Evolutionary conservation across 2,329 filamentous ascomycete genomes (phyloP).

Genomic region (Pseudogymnoascus sp.): DNA sequence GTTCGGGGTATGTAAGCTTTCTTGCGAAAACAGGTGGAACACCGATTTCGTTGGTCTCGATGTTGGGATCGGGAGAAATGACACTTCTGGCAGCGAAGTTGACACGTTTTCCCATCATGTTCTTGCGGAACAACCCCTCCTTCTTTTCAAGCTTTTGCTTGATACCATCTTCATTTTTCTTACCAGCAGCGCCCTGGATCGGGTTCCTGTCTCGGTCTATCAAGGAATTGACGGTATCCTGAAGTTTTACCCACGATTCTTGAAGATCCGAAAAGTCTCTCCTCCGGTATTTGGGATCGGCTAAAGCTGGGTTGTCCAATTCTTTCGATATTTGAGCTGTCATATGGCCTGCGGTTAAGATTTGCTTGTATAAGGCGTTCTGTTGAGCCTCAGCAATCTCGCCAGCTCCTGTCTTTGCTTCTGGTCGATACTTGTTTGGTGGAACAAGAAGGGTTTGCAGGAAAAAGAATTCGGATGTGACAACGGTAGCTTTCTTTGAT

Average conservation of each 20-base stretch:
- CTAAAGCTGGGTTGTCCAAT: slow-evolving; percentile 34
- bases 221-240: slow-evolving; percentile 85
- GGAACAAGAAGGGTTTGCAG: slow-evolving; percentile 78
- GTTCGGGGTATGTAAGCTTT: slow-evolving; percentile 93
- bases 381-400: slow-evolving; percentile 82
- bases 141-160: slow-evolving; percentile 99
- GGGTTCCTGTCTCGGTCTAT: slow-evolving; percentile 86
- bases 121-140: slow-evolving; percentile 94
- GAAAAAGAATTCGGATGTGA: slow-evolving; percentile 92
- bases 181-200: slow-evolving; percentile 66
- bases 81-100: slow-evolving; percentile 97
- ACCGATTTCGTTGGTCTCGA: slow-evolving; percentile 97
- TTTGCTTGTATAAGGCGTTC: slow-evolving; percentile 79
- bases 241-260: slow-evolving; percentile 72
- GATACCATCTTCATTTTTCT: slow-evolving; percentile 81
- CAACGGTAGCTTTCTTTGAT: slow-evolving; percentile 46
- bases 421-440: slow-evolving; percentile 84
- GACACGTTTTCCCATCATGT: slow-evolving; percentile 99
- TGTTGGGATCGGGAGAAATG: slow-evolving; percentile 96
- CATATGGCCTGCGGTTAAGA: slow-evolving; percentile 65
- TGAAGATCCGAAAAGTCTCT: slow-evolving; percentile 69
- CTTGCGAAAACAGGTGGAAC: slow-evolving; percentile 96
- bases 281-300: slow-evolving; percentile 33
- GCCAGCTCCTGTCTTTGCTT: slow-evolving; percentile 70
- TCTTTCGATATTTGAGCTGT: slow-evolving; percentile 69